Evolutionary conservation across 2,329 filamentous ascomycete species (phyloP), one percentile per base, ranked within the genome.

Genomic region (Penicillium sp.): DNA sequence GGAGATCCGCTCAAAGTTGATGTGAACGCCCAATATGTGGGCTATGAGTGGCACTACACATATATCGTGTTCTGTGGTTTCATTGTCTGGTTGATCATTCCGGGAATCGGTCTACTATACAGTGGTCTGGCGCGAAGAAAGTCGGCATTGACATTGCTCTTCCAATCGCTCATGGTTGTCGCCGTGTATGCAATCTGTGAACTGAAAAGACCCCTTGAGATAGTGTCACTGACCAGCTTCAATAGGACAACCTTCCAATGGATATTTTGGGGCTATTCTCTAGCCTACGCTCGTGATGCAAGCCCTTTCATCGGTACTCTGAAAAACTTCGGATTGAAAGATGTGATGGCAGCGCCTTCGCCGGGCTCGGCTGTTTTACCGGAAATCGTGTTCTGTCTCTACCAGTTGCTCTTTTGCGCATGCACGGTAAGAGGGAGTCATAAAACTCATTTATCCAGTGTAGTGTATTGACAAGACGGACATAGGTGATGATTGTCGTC

Each of bases 11-110:
- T 74, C 8, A 59, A 70, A 27, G 70, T 77, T 10, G 74, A 82
- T 59, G 75, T 80, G 54, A 80, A 84, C 56, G 65, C 73, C 9
- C 79, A 80, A 57, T 84, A 80, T 61, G 65, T 64, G 20, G 80
- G 80, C 6, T 68, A 75, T 46, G 80, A 84, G 60, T 82, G 73
- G 65, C 75, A 84, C 59, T 82, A 83, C 62, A 74, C 74, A 31
- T 85, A 82, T 58, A 71, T 79, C 44, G 51, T 64, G 6, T 71
- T 81, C 55, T 82, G 79, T 61, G 72, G 69, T 11, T 81, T 78
- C 63, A 72, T 85, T 44, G 81, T 84, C 44, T 85, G 79, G 76
- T 65, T 84, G 41, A 85, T 85, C 60, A 81, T 84, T 46, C 82
- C 82, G 0, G 82, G 81, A 16, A 81, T 85, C 54, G 81, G 81